Percentiles rank a stretch among this genome's conserved stretches.
Conservation (phyloP, 352 stramenopile species). For the Globisporangium splendens region DNA sequence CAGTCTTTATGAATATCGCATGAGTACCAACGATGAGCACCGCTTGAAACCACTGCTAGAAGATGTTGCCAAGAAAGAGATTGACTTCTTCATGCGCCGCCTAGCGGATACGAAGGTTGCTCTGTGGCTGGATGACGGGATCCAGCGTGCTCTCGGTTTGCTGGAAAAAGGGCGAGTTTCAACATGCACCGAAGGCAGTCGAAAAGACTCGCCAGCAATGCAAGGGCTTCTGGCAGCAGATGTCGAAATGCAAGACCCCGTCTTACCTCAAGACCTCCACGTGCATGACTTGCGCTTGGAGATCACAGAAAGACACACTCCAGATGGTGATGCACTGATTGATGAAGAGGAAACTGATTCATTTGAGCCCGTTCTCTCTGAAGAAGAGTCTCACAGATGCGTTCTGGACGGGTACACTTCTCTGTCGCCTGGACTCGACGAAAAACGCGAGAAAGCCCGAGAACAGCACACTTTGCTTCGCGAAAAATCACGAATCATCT, state of each 20-base stretch:
- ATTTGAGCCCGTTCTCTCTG: background rate
- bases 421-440: slow-evolving; percentile 2
- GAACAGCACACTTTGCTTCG: slow-evolving; percentile 8
- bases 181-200: background rate
- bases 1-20: slow-evolving; percentile 4
- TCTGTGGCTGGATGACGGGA: slow-evolving; percentile 22
- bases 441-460: slow-evolving; percentile 6
- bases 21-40: slow-evolving; percentile 13
- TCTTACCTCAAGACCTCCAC: background rate
- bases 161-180: background rate
- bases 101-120: slow-evolving; percentile 15
- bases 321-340: slow-evolving; percentile 7
- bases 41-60: slow-evolving; percentile 20
- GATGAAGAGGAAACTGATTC: slow-evolving; percentile 9
- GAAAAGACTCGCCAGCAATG: too few species aligned
- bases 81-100: background rate
- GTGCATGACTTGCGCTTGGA: background rate
- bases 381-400: background rate
- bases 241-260: slow-evolving; percentile 5
- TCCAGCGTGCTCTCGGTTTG: slow-evolving; percentile 6
- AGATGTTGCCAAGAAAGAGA: slow-evolving; percentile 16
- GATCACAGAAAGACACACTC: slow-evolving; percentile 4
- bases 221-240: slow-evolving; percentile 2
- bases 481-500: slow-evolving; percentile 13
- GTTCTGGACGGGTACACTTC: background rate